Percentiles rank a stretch among this genome's conserved stretches.
phyloP scores from a whole-genome alignment of 306 rosid species.

The Cicer cuneatum region DNA sequence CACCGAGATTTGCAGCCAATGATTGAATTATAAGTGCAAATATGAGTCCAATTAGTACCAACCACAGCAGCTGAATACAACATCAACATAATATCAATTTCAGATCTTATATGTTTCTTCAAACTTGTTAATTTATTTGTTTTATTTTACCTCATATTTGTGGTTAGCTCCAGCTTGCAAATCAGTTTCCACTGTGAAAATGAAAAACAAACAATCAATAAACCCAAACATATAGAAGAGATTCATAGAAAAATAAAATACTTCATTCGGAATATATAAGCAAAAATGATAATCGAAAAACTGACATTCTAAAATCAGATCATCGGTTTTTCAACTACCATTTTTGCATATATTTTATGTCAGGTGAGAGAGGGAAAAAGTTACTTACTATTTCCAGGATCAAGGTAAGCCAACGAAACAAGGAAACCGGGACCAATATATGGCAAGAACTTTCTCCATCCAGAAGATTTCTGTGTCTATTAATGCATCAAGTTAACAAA shows the following conservation, averaged over 20 bases:
- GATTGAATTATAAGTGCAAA: constrained; percentile 92
- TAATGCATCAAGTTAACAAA: background rate
- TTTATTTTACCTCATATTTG: constrained; percentile 67
- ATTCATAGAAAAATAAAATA: background rate
- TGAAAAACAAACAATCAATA: constrained; percentile 7
- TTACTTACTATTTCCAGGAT: constrained; percentile 85
- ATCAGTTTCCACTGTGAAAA: constrained; percentile 83
- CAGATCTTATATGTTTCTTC: background rate
- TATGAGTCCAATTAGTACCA: constrained; percentile 73
- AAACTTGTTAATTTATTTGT: background rate
- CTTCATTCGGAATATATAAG: no score
- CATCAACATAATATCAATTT: background rate
- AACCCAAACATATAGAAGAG: background rate
- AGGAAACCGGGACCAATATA: constrained; percentile 86
- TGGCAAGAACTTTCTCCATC: constrained; percentile 73
- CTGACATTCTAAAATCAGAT: no score
- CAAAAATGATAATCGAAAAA: background rate
- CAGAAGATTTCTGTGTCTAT: constrained; percentile 55
- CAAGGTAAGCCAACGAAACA: constrained; percentile 91
- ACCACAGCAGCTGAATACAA: constrained; percentile 79
- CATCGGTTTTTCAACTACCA: no score
- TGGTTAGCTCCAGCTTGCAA: constrained; percentile 90
- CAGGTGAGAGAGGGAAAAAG: background rate
- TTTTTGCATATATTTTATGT: no score
- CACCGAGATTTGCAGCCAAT: constrained; percentile 91